phyloP scores from a whole-genome alignment of 2,329 filamentous ascomycete genomes.

The Cryphonectria parasitica region DNA sequence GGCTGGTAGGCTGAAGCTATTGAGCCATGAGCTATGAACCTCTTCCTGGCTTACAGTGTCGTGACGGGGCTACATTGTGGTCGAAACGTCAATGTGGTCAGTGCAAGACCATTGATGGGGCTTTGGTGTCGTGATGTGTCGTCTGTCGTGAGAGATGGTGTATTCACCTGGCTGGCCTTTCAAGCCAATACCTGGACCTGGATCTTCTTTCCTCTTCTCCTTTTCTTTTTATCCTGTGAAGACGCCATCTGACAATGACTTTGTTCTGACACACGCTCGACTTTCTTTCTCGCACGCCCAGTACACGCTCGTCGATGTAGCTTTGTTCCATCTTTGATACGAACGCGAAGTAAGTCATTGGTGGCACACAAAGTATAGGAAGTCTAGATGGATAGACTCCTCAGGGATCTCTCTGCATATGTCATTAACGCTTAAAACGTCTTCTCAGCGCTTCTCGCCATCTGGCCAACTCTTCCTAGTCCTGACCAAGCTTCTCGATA shows the following conservation, averaged over 20 bases:
- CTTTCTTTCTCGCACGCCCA: background rate
- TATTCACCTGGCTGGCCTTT: no score
- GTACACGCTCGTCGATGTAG: background rate
- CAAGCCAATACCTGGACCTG: no score
- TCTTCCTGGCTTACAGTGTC: background rate
- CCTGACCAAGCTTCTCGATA: background rate
- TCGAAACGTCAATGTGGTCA: no score
- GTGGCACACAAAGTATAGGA: background rate
- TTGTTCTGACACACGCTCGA: background rate
- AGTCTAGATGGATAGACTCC: background rate
- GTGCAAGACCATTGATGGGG: background rate
- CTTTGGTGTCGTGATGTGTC: no score
- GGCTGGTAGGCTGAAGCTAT: background rate
- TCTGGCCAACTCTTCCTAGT: background rate
- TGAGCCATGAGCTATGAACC: background rate
- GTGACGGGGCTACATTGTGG: background rate
- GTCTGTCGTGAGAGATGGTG: no score
- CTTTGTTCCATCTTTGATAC: background rate
- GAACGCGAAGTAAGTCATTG: background rate
- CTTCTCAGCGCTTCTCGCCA: background rate
- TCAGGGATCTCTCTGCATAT: background rate
- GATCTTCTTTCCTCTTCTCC: background rate
- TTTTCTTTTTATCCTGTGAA: background rate
- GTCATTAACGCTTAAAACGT: background rate
- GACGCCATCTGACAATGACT: background rate